Base-by-base conservation (phyloP, 2,329 filamentous ascomycete genomes). In the Emmonsia crescens region DNA sequence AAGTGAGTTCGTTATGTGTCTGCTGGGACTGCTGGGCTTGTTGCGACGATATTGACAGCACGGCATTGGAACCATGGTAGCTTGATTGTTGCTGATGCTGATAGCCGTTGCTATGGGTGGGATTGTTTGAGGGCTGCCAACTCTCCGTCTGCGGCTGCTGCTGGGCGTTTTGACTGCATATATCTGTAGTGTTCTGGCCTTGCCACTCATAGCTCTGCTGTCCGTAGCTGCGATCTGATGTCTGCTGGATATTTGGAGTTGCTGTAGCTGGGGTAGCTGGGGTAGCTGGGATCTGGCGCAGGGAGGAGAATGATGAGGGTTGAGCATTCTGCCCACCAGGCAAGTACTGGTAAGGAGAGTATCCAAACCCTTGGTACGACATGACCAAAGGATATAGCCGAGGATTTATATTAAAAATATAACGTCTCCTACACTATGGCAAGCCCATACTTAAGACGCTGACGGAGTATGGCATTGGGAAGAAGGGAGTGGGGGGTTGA, bases 331-430 rank as follows among this genome's bases (percentile, higher is more conserved):
- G 52, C 10, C 63, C 57, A 9, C 40, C 44, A n/a, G 59, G 16
- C 44, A 57, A 38, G 19, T 65, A 55, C 40, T 62, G 63, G 54
- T 64, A 61, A 29, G 60, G 55, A 16, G 61, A 36, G 10, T 63
- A 66, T 12, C 60, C 61, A 44, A 60, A 66, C 16, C 64, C 63
- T n/a, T 61, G 51, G 31, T 64, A 66, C 29, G 63, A 64, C 64
- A 66, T 66, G 38, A 36, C 54, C 46, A 42, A 49, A 27, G 24
- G 1, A 9, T 14, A 29, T 24, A 46, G 27, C 16, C 3, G 6
- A 2, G 3, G 51, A 14, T 16, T 27, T 27, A 8, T 24, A 14
- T 14, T 38, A 2, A 29, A 24, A 16, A 31, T 46, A 44, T 19
- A 19, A 55, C 52, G 44, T 29, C 33, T 19, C 58, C 31, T 33